phyloP scores from a whole-genome alignment of 108 stramenopile genomes.

The Fistulifera pelliculosa region DNA sequence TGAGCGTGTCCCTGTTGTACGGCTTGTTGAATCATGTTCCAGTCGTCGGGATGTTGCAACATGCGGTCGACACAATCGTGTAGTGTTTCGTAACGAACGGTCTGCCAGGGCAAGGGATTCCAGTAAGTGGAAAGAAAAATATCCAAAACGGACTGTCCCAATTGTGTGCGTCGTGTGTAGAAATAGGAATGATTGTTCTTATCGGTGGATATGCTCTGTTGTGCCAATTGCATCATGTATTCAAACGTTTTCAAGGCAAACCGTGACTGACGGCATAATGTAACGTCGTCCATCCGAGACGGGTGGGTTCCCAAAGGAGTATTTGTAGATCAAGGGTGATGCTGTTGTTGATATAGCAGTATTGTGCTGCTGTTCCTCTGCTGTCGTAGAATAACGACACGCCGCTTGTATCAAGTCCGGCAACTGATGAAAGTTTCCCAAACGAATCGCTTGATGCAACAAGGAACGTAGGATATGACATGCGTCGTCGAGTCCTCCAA shows the following conservation, averaged over 20 bases:
- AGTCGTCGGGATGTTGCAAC: no score
- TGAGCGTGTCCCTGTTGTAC: no score
- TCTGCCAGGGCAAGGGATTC: conserved; percentile 18
- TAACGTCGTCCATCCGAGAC: conserved; percentile 13
- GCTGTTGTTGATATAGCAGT: background rate
- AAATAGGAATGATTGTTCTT: background rate
- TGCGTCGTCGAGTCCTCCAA: no score
- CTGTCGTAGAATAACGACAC: background rate
- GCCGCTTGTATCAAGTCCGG: no score
- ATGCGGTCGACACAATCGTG: no score
- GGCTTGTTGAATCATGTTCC: no score
- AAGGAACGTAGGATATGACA: no score
- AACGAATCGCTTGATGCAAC: no score
- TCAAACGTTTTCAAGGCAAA: conserved; percentile 10
- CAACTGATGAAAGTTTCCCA: no score
- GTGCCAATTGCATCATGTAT: conserved; percentile 6
- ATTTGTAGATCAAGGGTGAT: background rate
- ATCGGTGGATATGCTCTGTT: background rate
- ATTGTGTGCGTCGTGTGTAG: background rate
- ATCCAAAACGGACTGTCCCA: conserved; percentile 17
- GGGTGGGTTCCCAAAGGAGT: conserved; percentile 3
- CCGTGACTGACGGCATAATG: conserved; percentile 13
- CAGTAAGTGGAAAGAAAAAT: conserved; percentile 12
- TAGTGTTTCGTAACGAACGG: background rate
- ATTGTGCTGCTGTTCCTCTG: background rate